Evolutionary conservation across 768 basidiomycete genomes (phyloP).

Genomic region (Hygrophorus pudorinus): DNA sequence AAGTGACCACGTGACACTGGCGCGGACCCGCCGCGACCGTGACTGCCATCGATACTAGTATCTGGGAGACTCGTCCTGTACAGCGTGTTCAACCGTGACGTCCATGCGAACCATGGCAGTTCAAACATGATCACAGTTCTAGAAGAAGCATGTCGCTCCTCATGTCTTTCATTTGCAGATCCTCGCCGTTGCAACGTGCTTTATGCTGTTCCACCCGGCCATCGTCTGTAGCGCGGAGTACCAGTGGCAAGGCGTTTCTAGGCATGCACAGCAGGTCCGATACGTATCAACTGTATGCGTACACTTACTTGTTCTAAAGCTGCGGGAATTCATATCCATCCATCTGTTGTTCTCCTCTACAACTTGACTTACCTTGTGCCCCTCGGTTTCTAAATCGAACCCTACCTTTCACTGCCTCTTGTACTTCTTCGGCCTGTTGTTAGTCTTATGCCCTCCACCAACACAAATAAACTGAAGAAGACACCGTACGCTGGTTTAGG

Average conservation of each 20-base stretch:
- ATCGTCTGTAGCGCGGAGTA: background rate
- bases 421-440: background rate
- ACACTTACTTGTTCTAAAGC: background rate
- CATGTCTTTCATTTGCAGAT: background rate
- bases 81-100: background rate
- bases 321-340: slow-evolving; percentile 1
- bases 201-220: background rate
- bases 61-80: no score
- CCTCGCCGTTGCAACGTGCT: slow-evolving; percentile 2
- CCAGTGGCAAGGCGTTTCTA: background rate
- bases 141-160: background rate
- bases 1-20: no score
- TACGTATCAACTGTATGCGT: slow-evolving; percentile 1
- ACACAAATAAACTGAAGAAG: slow-evolving; percentile 20
- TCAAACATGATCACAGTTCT: background rate
- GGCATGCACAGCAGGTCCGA: background rate
- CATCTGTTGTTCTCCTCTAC: background rate
- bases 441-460: slow-evolving; percentile 9
- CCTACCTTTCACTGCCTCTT: background rate
- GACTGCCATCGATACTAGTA: no score
- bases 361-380: background rate
- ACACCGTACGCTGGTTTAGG: slow-evolving; percentile 13
- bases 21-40: no score
- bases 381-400: background rate
- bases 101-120: background rate